Base-by-base conservation (phyloP, 2,329 filamentous ascomycete genomes). In the Fusarium sp. region DNA sequence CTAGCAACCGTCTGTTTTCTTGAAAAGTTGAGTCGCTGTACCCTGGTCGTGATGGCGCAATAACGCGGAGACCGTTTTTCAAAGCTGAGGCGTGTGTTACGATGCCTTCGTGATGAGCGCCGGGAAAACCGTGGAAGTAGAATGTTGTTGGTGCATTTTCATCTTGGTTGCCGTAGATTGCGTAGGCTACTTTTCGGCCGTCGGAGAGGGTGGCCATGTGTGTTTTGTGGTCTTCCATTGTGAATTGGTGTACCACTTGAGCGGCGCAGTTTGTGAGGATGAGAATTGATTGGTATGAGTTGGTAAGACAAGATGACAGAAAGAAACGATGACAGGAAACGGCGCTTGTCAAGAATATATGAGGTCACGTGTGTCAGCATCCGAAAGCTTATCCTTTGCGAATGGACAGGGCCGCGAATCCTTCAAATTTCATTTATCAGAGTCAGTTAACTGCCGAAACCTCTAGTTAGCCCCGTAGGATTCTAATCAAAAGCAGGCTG, bases 81-180 rank as follows among this genome's bases (percentile, higher is more conserved):
- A 49, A 11, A 1, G 67, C 67, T 6, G 67, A 10, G 45, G 8
- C 21, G 9, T 51, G 63, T 4, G 32, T 49, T 25, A 50, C 4
- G 18, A 55, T 64, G 8, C 23, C 67, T 28, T 70, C 67, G 16
- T 70, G 63, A 11, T 70, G 67, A 55, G 67, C 64, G 1, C 67
- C 67, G 2, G 67, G 67, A 5, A 64, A 70, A 1, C 67, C 67
- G 11, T 70, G 67, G 6, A 71, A 53, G 45, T 70, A 60, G 10
- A 70, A 68, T 2, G 25, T 8, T 3, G 67, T 71, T 1, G 63
- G 63, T 16, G 67, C 47, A 20, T 51, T 11, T 3, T 37, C 13
- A 13, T 57, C 41, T 23, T 71, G 58, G 1, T 18, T 10, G 25
- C 67, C 67, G 18, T 68, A 71, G 1, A 68, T 54, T 2, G 67